phyloP scores from a whole-genome alignment of 345 rosid species.

The Angophora floribunda region DNA sequence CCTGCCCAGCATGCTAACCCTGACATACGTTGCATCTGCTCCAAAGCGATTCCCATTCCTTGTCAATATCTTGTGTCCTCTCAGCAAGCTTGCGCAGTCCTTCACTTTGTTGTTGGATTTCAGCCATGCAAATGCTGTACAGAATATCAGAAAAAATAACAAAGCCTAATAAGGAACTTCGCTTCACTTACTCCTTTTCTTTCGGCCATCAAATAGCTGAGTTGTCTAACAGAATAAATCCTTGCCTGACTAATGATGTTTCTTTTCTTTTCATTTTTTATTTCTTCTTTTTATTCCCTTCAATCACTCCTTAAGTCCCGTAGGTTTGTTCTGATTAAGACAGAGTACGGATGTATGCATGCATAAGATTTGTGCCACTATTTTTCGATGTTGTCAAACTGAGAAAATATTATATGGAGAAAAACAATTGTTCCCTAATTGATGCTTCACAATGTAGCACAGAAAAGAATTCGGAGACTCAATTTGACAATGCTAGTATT shows the following conservation, averaged over 20 bases:
- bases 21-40: slow-evolving; percentile 22
- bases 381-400: neutral
- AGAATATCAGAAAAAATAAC: neutral
- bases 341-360: neutral
- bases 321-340: neutral
- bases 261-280: neutral
- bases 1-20: slow-evolving; percentile 66
- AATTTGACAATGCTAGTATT: neutral
- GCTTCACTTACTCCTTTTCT: neutral
- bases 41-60: slow-evolving; percentile 65
- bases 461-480: neutral
- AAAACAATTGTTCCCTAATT: neutral
- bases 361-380: neutral
- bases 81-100: slow-evolving; percentile 35
- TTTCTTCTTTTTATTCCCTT: no score
- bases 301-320: no score
- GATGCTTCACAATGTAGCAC: neutral
- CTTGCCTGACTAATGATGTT: neutral
- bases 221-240: neutral
- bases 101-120: slow-evolving; percentile 36
- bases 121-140: slow-evolving; percentile 79
- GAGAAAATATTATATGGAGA: neutral
- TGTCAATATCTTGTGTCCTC: slow-evolving; percentile 31
- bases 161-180: neutral
- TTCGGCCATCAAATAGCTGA: neutral